These are phyloP conservation scores for Saraca asoca DNA, from an alignment of 331 rosid species.

Conservation along the genomic window DNA sequence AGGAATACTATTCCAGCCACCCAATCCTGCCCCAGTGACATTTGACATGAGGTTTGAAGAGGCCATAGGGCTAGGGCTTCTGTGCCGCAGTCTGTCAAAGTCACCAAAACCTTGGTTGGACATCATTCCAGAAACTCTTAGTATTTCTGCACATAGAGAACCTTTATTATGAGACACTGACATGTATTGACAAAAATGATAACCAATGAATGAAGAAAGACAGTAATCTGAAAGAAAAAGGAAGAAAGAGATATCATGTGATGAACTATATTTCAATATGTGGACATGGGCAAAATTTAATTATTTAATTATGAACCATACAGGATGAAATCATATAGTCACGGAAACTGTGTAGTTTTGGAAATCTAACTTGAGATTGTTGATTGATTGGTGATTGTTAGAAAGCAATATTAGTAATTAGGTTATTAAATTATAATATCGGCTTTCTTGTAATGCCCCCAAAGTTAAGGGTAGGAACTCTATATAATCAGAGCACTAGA, in stretches of 20 bases:
- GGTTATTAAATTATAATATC: no score
- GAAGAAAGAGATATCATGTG: conserved; percentile 1
- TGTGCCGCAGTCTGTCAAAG: conserved; percentile 88
- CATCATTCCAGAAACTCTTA: conserved; percentile 94
- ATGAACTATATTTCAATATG: not conserved
- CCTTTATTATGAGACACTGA: conserved; percentile 37
- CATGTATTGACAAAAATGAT: conserved; percentile 12
- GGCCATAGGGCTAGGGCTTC: conserved; percentile 99
- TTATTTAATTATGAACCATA: conserved; percentile 9
- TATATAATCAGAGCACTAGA: no score
- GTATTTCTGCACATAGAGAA: conserved; percentile 71
- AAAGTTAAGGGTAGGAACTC: no score
- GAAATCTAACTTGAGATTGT: conserved; percentile 3
- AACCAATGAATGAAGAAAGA: not conserved
- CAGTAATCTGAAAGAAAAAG: not conserved
- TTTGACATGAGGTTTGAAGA: conserved; percentile 83
- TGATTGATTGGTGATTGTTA: conserved; percentile 1
- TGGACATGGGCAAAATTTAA: not conserved
- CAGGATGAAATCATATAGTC: not conserved
- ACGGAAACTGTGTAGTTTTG: not conserved
- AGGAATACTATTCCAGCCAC: conserved; percentile 90
- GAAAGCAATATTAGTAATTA: no score
- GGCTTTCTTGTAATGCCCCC: no score
- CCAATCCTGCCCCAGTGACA: conserved; percentile 73
- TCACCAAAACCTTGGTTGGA: conserved; percentile 97